Evolutionary conservation across 2,329 filamentous ascomycete species (phyloP).

Genomic region (Xylariaceae sp.): DNA sequence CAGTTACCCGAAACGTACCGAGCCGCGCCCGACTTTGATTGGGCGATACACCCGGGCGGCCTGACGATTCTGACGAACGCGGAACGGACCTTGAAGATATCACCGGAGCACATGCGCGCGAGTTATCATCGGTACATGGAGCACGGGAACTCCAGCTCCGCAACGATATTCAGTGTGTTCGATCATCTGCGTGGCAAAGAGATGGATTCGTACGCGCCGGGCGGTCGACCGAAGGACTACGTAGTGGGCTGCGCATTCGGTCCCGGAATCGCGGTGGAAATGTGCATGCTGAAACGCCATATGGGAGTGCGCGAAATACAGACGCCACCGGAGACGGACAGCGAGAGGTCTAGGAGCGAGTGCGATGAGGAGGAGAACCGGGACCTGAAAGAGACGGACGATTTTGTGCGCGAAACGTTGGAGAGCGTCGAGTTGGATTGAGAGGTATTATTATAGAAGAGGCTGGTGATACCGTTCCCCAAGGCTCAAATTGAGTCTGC

Average conservation of each 20-base stretch:
- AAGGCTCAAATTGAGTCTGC: neutral
- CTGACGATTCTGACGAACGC: conserved; percentile 60
- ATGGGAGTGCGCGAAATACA: conserved; percentile 33
- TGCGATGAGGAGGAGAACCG: conserved; percentile 33
- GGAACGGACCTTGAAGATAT: conserved; percentile 51
- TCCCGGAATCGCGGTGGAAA: conserved; percentile 62
- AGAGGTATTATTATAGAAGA: neutral
- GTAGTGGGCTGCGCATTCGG: conserved; percentile 66
- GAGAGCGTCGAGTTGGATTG: conserved; percentile 25
- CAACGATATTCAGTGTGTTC: conserved; percentile 64
- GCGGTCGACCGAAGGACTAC: conserved; percentile 46
- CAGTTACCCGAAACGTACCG: conserved; percentile 40
- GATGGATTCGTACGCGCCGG: conserved; percentile 52
- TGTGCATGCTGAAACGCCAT: conserved; percentile 57
- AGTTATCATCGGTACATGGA: conserved; percentile 64
- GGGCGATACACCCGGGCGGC: conserved; percentile 68
- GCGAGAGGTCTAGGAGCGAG: conserved; percentile 41
- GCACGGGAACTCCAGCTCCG: conserved; percentile 63
- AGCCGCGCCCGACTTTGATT: conserved; percentile 58
- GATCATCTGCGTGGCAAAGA: conserved; percentile 54
- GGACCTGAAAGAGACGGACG: conserved; percentile 26
- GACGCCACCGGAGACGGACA: conserved; percentile 51
- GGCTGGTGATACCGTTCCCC: neutral
- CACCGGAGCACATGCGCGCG: conserved; percentile 60
- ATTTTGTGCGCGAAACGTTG: conserved; percentile 22